Conservation (phyloP, 352 stramenopile species). For the Plasmopara muralis region DNA sequence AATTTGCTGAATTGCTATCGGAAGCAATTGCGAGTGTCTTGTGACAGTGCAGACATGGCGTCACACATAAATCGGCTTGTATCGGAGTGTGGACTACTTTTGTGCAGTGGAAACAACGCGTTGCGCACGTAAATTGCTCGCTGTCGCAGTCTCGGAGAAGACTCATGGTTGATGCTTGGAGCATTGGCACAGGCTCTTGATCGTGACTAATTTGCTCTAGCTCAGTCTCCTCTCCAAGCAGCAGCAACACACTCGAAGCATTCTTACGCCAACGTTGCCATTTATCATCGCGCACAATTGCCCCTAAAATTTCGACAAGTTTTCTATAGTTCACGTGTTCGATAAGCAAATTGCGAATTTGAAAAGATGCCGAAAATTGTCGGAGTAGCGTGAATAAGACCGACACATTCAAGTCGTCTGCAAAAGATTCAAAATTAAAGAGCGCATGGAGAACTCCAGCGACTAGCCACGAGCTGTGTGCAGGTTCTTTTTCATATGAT, state of each 20-base stretch:
- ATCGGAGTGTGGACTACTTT: slow-evolving; percentile 39
- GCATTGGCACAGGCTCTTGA: slow-evolving; percentile 11
- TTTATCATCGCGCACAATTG: slow-evolving; percentile 25
- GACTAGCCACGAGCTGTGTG: slow-evolving; percentile 38
- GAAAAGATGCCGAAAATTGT: slow-evolving; percentile 30
- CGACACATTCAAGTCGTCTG: slow-evolving; percentile 40
- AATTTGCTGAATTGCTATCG: slow-evolving; percentile 23
- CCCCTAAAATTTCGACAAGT: slow-evolving; percentile 33
- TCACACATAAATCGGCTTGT: slow-evolving; percentile 22
- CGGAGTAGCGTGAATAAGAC: slow-evolving; percentile 35
- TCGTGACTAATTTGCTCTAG: slow-evolving; percentile 27
- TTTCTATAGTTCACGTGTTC: slow-evolving; percentile 41
- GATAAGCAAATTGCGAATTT: slow-evolving; percentile 32
- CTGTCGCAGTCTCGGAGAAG: slow-evolving; percentile 12
- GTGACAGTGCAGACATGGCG: slow-evolving; percentile 41
- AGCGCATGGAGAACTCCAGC: slow-evolving; percentile 44
- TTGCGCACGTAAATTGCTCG: slow-evolving; percentile 22
- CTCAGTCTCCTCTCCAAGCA: slow-evolving; percentile 43
- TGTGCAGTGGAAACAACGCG: slow-evolving; percentile 55
- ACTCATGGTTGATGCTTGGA: slow-evolving; percentile 12
- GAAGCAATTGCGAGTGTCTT: slow-evolving; percentile 31
- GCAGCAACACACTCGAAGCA: slow-evolving; percentile 29
- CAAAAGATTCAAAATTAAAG: slow-evolving; percentile 29
- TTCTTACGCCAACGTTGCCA: slow-evolving; percentile 36
- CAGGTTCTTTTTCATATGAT: slow-evolving; percentile 16